A percentile compares a stretch with the other conserved stretches of the same genome.
Evolutionary conservation across 768 basidiomycete species (phyloP).

Genomic region (Lactifluus volemus): DNA sequence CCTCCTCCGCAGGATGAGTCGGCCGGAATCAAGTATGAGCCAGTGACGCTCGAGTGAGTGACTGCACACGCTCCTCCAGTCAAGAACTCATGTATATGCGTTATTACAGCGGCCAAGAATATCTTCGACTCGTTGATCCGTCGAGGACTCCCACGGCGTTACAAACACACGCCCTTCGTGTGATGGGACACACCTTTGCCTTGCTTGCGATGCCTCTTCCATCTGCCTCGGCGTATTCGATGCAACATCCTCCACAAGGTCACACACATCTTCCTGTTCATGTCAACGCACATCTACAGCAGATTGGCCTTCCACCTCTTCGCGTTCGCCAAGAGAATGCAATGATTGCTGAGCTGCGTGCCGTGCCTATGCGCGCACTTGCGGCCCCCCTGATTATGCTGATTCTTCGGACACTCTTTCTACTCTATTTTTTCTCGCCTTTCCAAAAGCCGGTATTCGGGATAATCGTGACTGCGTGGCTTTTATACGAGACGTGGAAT

Average conservation of each 20-base stretch:
- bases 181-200: constrained; percentile 18
- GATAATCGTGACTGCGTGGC: constrained; percentile 15
- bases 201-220: constrained; percentile 12
- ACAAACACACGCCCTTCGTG: constrained; percentile 17
- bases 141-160: constrained; percentile 15
- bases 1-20: constrained; percentile 13
- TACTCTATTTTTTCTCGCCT: constrained; percentile 20
- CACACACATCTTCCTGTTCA: constrained; percentile 11
- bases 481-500: constrained; percentile 21
- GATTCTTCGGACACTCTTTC: constrained; percentile 14
- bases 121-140: constrained; percentile 14
- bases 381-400: constrained; percentile 18
- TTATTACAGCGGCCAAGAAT: constrained; percentile 15
- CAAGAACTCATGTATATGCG: not conserved
- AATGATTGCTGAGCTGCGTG: constrained; percentile 17
- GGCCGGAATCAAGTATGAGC: constrained; percentile 16
- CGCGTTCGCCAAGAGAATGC: constrained; percentile 16
- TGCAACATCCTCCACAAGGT: not conserved
- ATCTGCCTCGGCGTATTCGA: not conserved
- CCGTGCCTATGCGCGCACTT: constrained; percentile 18
- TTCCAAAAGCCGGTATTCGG: constrained; percentile 20
- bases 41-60: constrained; percentile 14
- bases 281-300: constrained; percentile 16
- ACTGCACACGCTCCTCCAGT: not conserved
- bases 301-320: constrained; percentile 17